A percentile compares a stretch with the other conserved stretches of the same genome.
Evolutionary conservation across 331 rosid species (phyloP).

Genomic region (Rhamnella rubrinervis): DNA sequence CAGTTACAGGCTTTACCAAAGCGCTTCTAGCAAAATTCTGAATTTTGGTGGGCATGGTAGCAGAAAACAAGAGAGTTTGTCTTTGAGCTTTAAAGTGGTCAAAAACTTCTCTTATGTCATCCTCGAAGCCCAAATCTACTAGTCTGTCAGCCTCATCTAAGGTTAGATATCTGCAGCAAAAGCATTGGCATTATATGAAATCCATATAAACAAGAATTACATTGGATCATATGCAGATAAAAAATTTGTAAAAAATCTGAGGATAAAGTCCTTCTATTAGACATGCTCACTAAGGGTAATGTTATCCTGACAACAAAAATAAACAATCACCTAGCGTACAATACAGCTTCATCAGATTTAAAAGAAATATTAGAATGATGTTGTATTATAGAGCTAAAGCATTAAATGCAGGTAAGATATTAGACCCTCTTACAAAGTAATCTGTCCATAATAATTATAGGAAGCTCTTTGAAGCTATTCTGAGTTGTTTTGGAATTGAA

Average conservation of each 20-base stretch:
- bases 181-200: constrained; percentile 13
- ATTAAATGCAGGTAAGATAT: background rate
- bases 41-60: constrained; percentile 92
- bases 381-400: background rate
- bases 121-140: constrained; percentile 93
- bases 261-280: background rate
- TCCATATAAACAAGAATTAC: background rate
- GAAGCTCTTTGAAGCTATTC: background rate
- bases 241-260: background rate
- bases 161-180: constrained; percentile 56
- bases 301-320: background rate
- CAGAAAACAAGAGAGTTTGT: constrained; percentile 85
- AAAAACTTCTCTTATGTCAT: constrained; percentile 85
- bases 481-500: background rate
- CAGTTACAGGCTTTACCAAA: constrained; percentile 77
- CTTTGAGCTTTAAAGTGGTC: constrained; percentile 93
- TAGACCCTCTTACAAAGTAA: background rate
- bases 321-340: background rate
- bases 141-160: constrained; percentile 94
- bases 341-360: background rate
- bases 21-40: constrained; percentile 95
- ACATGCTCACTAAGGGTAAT: background rate
- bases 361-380: background rate
- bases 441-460: background rate
- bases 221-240: background rate